A percentile compares a stretch with the other conserved stretches of the same genome.
phyloP scores from a whole-genome alignment of 2,329 filamentous ascomycete genomes.

The Talaromyces rugulosus region DNA sequence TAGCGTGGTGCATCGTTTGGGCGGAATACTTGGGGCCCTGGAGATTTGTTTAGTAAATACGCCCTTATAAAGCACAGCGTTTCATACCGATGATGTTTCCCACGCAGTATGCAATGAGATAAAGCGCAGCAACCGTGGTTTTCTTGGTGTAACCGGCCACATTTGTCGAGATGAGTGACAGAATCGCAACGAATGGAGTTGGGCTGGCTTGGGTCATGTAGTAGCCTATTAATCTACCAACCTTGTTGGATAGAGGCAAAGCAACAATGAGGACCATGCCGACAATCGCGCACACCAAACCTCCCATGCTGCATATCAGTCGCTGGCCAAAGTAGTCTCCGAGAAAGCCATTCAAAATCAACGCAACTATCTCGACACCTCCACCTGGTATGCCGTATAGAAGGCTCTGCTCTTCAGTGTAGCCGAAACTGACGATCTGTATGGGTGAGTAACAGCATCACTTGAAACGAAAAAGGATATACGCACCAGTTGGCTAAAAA shows the following conservation, averaged over 20 bases:
- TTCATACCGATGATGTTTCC: slow-evolving; percentile 54
- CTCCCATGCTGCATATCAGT: slow-evolving; percentile 52
- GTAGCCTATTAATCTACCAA: slow-evolving; percentile 59
- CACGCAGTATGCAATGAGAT: slow-evolving; percentile 45
- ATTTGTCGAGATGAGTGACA: slow-evolving; percentile 62
- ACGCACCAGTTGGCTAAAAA: slow-evolving; percentile 53
- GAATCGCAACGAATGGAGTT: slow-evolving; percentile 60
- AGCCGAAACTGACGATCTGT: slow-evolving; percentile 60
- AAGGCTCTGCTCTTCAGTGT: slow-evolving; percentile 58
- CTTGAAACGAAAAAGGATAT: slow-evolving; percentile 27
- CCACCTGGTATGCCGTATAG: slow-evolving; percentile 64
- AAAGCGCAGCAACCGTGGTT: slow-evolving; percentile 48
- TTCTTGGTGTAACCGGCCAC: slow-evolving; percentile 53
- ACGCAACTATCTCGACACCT: slow-evolving; percentile 58
- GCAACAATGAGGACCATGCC: slow-evolving; percentile 63
- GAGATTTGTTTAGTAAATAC: background rate
- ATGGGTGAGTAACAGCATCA: background rate
- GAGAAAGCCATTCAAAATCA: slow-evolving; percentile 54
- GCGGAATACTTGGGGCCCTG: slow-evolving; percentile 54
- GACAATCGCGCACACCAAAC: slow-evolving; percentile 52
- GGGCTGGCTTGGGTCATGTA: slow-evolving; percentile 61
- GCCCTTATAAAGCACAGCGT: slow-evolving; percentile 16
- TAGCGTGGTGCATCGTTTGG: slow-evolving; percentile 57
- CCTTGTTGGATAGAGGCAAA: slow-evolving; percentile 54
- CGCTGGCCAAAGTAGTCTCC: slow-evolving; percentile 56